These are phyloP conservation scores for Umbilicus rupestris DNA, from an alignment of 164 flowering plant genomes.

Conservation along the genomic window DNA sequence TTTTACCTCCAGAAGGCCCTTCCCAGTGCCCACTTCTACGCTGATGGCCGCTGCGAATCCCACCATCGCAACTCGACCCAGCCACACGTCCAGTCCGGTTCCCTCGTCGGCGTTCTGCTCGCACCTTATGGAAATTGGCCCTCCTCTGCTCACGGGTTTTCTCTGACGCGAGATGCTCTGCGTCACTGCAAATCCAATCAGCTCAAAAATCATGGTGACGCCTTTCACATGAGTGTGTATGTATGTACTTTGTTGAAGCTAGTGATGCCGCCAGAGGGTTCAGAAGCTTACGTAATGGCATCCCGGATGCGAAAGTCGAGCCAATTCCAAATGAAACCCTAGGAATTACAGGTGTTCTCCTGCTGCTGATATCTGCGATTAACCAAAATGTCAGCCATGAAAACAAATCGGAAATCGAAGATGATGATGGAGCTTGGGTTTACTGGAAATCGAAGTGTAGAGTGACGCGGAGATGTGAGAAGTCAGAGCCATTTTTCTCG, in stretches of 20 bases:
- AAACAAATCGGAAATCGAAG: background rate
- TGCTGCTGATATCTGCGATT: background rate
- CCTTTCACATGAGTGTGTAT: no score
- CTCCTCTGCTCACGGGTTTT: slow-evolving; percentile 24
- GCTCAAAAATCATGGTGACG: background rate
- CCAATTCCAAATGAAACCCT: background rate
- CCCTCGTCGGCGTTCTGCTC: slow-evolving; percentile 60
- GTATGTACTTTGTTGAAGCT: background rate
- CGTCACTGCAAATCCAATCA: slow-evolving; percentile 18
- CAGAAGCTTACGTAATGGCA: background rate
- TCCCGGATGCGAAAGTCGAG: slow-evolving; percentile 5
- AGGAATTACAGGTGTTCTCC: background rate
- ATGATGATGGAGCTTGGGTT: background rate
- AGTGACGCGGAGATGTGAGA: background rate
- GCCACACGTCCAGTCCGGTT: slow-evolving; percentile 74
- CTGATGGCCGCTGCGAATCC: slow-evolving; percentile 76
- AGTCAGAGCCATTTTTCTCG: background rate
- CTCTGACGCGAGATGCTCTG: slow-evolving; percentile 23
- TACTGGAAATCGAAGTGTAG: background rate
- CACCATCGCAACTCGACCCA: slow-evolving; percentile 87
- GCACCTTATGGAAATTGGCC: slow-evolving; percentile 44
- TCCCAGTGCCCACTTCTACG: slow-evolving; percentile 77
- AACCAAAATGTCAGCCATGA: background rate
- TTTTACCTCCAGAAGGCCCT: slow-evolving; percentile 81
- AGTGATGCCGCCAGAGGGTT: background rate